Percentiles rank a stretch among this genome's conserved stretches.
These are phyloP conservation scores for Pythium sp. DNA, from an alignment of 352 stramenopile genomes.

Conservation along the genomic window DNA sequence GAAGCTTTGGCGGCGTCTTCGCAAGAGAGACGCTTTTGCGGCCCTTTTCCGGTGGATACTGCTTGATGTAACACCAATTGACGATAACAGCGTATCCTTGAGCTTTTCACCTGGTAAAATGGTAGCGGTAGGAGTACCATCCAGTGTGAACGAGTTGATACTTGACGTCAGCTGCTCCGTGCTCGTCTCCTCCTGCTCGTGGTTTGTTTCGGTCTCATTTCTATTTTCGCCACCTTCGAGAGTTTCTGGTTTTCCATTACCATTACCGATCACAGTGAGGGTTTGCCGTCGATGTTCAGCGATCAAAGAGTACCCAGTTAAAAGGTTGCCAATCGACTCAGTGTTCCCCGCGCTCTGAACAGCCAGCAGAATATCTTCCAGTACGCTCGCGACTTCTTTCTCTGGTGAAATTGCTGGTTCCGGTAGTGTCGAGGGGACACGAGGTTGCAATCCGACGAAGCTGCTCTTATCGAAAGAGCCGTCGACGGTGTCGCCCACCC, in stretches of 20 bases:
- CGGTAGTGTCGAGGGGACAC: not conserved
- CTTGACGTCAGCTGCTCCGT: slow-evolving; percentile 52
- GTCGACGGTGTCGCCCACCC: not conserved
- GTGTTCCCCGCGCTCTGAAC: slow-evolving; percentile 21
- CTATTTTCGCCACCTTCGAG: not conserved
- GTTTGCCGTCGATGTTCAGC: slow-evolving; percentile 1
- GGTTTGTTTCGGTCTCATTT: slow-evolving; percentile 15
- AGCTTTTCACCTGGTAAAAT: not conserved
- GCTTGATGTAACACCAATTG: not conserved
- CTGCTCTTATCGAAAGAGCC: not conserved
- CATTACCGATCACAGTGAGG: not conserved
- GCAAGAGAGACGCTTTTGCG: slow-evolving; percentile 24
- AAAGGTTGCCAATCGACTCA: not conserved
- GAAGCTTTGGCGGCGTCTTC: slow-evolving; percentile 43
- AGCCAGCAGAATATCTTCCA: slow-evolving; percentile 26
- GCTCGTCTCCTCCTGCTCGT: slow-evolving; percentile 34
- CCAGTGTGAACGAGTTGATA: slow-evolving; percentile 45
- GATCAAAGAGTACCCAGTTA: slow-evolving; percentile 14
- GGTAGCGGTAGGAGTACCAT: slow-evolving; percentile 1
- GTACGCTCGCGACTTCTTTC: slow-evolving; percentile 25
- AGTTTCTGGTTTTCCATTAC: not conserved
- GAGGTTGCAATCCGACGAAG: not conserved
- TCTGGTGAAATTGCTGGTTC: not conserved
- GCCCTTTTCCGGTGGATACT: slow-evolving; percentile 2
- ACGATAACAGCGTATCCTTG: slow-evolving; percentile 2